Evolutionary conservation across 495 filamentous ascomycete genomes (phyloP).

Genomic region (Evernia prunastri): DNA sequence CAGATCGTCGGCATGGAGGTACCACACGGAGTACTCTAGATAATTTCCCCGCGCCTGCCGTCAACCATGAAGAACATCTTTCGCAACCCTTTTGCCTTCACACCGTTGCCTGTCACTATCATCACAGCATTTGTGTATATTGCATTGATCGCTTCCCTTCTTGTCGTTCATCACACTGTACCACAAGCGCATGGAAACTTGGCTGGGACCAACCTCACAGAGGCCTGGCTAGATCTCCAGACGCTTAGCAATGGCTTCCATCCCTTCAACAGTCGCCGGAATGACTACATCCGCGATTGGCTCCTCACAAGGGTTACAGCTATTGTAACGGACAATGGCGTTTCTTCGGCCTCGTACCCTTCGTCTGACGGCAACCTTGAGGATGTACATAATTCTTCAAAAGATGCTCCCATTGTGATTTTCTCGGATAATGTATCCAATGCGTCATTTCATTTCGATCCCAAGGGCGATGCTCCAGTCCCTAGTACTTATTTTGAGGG

Average conservation of each 20-base stretch:
- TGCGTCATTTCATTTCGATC: constrained; percentile 47
- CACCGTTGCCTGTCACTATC: constrained; percentile 63
- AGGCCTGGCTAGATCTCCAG: constrained; percentile 83
- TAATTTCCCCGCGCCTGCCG: not conserved
- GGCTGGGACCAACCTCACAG: constrained; percentile 63
- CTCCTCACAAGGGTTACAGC: constrained; percentile 63
- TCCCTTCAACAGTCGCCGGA: constrained; percentile 78
- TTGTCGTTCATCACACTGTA: constrained; percentile 68
- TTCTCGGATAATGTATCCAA: constrained; percentile 81
- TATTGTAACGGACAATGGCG: constrained; percentile 54
- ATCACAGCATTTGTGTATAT: constrained; percentile 64
- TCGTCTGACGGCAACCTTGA: not conserved
- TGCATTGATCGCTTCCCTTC: constrained; percentile 59
- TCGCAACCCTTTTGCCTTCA: constrained; percentile 54
- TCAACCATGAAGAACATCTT: constrained; percentile 24
- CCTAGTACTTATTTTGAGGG: constrained; percentile 79
- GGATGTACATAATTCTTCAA: not conserved
- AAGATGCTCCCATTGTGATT: constrained; percentile 48
- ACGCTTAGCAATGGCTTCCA: constrained; percentile 69
- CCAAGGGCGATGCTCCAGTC: constrained; percentile 31
- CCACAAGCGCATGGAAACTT: constrained; percentile 59
- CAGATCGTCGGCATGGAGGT: not conserved
- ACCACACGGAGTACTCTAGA: not conserved
- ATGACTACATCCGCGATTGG: constrained; percentile 73
- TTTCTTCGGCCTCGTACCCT: constrained; percentile 20